These are phyloP conservation scores for Dictyostelium purpureum DNA, from an alignment of 78 protist species.

Conservation along the genomic window DNA sequence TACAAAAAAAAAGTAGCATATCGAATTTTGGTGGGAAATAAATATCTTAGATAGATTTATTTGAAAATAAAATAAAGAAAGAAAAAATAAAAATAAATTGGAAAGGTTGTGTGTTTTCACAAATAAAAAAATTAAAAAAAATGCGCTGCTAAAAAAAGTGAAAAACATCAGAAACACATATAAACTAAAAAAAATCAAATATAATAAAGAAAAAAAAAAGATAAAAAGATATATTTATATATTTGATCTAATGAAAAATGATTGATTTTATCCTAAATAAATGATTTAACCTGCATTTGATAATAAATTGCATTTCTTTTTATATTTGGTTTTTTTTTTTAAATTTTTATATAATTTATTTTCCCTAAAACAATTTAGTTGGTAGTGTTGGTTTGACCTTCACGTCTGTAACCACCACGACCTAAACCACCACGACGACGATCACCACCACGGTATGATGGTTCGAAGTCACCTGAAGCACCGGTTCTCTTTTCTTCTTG, in stretches of 20 bases:
- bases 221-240: neutral
- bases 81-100: too few relatives aligned
- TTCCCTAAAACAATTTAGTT: too few relatives aligned
- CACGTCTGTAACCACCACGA: neutral
- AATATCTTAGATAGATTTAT: too few relatives aligned
- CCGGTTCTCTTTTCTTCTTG: constrained; percentile 72
- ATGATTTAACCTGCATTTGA: neutral
- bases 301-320: neutral
- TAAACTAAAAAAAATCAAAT: neutral
- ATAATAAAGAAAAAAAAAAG: neutral
- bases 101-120: too few relatives aligned
- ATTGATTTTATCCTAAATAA: too few relatives aligned
- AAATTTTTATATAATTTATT: too few relatives aligned
- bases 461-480: constrained; percentile 73
- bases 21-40: too few relatives aligned
- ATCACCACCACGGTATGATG: constrained; percentile 36
- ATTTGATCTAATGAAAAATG: neutral
- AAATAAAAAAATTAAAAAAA: too few relatives aligned
- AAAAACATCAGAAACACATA: too few relatives aligned
- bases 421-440: neutral
- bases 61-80: too few relatives aligned
- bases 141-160: too few relatives aligned
- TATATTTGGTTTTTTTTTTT: neutral
- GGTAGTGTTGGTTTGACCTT: neutral
- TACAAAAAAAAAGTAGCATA: too few relatives aligned